Percentiles rank a stretch among this genome's conserved stretches.
These are phyloP conservation scores for Candolleomyces eurysporus DNA, from an alignment of 768 basidiomycete genomes.

Conservation along the genomic window DNA sequence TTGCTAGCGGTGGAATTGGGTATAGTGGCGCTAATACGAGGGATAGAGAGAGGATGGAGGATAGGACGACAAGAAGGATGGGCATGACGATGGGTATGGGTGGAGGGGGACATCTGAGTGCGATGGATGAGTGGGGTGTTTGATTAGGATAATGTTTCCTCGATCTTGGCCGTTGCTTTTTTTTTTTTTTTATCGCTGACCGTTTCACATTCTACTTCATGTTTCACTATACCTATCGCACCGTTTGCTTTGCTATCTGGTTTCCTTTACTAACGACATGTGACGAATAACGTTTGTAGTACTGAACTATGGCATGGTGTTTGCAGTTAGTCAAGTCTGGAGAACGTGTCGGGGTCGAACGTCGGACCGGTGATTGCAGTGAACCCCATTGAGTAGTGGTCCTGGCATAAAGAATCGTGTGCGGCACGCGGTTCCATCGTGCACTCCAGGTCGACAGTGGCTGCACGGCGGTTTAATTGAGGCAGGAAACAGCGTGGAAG, in stretches of 20 bases:
- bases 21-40: not conserved
- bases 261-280: too few relatives aligned
- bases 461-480: too few relatives aligned
- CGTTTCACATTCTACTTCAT: not conserved
- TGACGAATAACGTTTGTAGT: too few relatives aligned
- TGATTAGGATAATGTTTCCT: not conserved
- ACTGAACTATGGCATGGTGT: too few relatives aligned
- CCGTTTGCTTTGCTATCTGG: not conserved
- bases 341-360: too few relatives aligned
- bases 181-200: not conserved
- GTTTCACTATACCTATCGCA: not conserved
- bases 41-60: conserved; percentile 11
- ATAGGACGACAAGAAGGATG: conserved; percentile 8
- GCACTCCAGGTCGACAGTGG: too few relatives aligned
- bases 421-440: too few relatives aligned
- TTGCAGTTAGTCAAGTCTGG: too few relatives aligned
- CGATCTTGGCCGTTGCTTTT: not conserved
- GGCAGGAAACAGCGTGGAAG: too few relatives aligned
- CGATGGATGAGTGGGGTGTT: conserved; percentile 12
- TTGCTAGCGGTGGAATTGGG: not conserved
- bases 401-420: too few relatives aligned
- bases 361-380: too few relatives aligned
- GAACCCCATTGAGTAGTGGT: too few relatives aligned
- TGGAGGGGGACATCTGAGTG: conserved; percentile 6
- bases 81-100: conserved; percentile 10